A percentile compares a stretch with the other conserved stretches of the same genome.
phyloP scores from a whole-genome alignment of 2,329 filamentous ascomycete species.

The Acrodontium crateriforme region DNA sequence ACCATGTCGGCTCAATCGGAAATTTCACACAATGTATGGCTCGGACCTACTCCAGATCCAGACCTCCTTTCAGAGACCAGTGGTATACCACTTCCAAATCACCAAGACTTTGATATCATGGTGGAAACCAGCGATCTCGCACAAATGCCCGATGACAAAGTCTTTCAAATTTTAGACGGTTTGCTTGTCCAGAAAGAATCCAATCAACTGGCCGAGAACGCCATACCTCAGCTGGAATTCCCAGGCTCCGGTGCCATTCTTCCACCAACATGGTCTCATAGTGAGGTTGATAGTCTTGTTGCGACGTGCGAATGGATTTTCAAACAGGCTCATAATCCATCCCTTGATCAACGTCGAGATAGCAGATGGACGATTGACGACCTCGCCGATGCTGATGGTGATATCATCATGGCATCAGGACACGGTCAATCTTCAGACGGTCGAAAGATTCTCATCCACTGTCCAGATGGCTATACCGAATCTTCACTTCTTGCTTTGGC shows the following conservation, averaged over 20 bases:
- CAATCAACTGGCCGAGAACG: constrained; percentile 7
- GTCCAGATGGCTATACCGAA: constrained; percentile 91
- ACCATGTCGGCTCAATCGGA: constrained; percentile 81
- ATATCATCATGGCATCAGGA: constrained; percentile 38
- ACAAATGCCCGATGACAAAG: constrained; percentile 55
- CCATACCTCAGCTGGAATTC: constrained; percentile 57
- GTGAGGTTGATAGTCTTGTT: constrained; percentile 70
- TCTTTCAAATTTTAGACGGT: constrained; percentile 50
- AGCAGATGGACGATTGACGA: constrained; percentile 26
- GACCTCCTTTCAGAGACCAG: constrained; percentile 27
- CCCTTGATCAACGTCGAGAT: constrained; percentile 24
- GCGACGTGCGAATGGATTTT: constrained; percentile 86
- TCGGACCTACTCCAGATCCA: constrained; percentile 73
- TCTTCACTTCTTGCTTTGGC: constrained; percentile 77
- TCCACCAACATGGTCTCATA: constrained; percentile 68
- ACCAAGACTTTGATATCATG: constrained; percentile 51
- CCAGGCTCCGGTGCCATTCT: constrained; percentile 89
- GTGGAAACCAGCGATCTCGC: constrained; percentile 84
- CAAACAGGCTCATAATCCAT: constrained; percentile 50
- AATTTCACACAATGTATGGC: constrained; percentile 78
- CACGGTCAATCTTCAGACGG: constrained; percentile 20
- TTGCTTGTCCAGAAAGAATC: constrained; percentile 23
- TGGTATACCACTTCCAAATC: constrained; percentile 27
- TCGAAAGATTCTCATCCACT: constrained; percentile 75
- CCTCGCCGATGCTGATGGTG: constrained; percentile 37